Base-by-base conservation (phyloP, 495 filamentous ascomycete species). In the Penicillium ucsense region DNA sequence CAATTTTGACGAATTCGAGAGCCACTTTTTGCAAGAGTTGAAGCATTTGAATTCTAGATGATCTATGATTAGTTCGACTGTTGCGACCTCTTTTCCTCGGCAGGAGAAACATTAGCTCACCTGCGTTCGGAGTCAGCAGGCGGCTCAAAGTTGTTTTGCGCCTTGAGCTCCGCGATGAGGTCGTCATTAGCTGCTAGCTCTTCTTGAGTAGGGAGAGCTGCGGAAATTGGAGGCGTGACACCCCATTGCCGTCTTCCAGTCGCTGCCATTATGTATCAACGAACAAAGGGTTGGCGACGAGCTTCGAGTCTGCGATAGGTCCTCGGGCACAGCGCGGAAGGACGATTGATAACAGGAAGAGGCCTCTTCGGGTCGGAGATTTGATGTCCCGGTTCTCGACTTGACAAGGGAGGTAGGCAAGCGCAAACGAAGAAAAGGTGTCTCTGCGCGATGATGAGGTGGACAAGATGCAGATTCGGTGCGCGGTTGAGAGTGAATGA, bases 61-160 rank as follows among this genome's bases (percentile, higher is more conserved):
- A 20, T 20, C 20, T 20, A 2, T 20, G 20, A 20, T 20, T 20
- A 20, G 20, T 20, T 20, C 20, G 20, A 20, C 20, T 20, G 20
- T 20, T 20, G 20, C 20, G 20, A 20, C 20, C 20, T 20, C 20
- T 20, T 20, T 20, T 20, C 20, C 20, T 20, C 20, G 20, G 2
- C 20, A 20, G 20, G 20, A 20, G 20, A 20, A 20, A 20, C 20
- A 20, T 20, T 20, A 46, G 49, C 56, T 28, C 66, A 85, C 86
- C 88, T 81, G 49, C 82, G 84, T 52, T 88, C 78, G 0, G 86
- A 95, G 62, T 94, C 92, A 44, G 81, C 68, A 6, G 77, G 71
- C 33, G 74, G 77, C 62, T 97, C 91, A 54, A 95, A 98, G 46
- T 91, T 95, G 66, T 94, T 89, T 63, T 95, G 87, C 8, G 75